Base-by-base conservation (phyloP, 2,329 filamentous ascomycete species). In the Aspergillus japonicus region DNA sequence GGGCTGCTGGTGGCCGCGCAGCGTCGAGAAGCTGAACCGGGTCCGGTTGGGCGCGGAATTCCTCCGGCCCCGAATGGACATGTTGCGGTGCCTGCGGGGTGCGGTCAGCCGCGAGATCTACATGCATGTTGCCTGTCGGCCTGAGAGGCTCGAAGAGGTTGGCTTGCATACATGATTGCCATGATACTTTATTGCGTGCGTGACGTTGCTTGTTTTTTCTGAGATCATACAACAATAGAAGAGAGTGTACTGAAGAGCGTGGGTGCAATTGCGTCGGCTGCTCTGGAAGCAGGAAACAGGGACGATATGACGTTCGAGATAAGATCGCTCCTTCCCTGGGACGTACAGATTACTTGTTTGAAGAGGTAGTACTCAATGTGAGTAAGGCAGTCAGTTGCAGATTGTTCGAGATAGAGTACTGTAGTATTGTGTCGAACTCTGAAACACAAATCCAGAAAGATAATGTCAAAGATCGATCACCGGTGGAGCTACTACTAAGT, bases 1-100 rank as follows among this genome's bases (percentile, higher is more conserved):
- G 4, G 93, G 91, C 73, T 96, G 92, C 68, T 89, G 85, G 52
- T 88, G 86, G 58, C 92, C 92, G 54, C 94, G 91, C 57, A 99
- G 87, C 21, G 92, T 95, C 65, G 86, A 87, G 80, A 98, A 89
- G 60, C 88, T 90, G 81, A 98, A 96, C 71, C 87, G 88, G 73
- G 90, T 87, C n/a, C 73, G 72, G 53, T 56, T 56, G 42, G 61
- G 54, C 29, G 57, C 57, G 24, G 66, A 63, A 55, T 71, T 72
- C 67, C 69, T 72, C 66, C 73, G 39, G 14, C 39, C 71, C 35
- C 77, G 73, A 61, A 77, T 71, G 39, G 77, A 79, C 2, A 78
- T 68, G 56, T 72, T 73, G 58, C 77, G 77, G 62, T 80, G 77
- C 78, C 78, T 80, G 58, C 33, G 2, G 33, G 2, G 33, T 35